Evolutionary conservation across 2,329 filamentous ascomycete genomes (phyloP).

Genomic region (Thelonectria blattea): DNA sequence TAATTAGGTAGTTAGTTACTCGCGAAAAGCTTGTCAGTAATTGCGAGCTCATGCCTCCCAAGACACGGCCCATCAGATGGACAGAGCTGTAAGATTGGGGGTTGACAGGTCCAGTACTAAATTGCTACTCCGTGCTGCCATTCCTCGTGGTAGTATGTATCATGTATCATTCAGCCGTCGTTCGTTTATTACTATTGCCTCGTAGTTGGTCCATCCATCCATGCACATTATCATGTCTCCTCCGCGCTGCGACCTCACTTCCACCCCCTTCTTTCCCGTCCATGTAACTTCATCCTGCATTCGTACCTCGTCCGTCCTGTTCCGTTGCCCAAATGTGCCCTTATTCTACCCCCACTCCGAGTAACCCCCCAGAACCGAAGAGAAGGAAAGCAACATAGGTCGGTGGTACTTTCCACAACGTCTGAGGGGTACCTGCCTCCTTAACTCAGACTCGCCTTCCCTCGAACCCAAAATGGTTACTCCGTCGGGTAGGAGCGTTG

Average conservation of each 20-base stretch:
- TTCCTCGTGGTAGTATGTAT: too few species aligned
- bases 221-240: not conserved
- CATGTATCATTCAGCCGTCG: not conserved
- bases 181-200: slow-evolving; percentile 6
- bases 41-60: not conserved
- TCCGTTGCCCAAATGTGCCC: not conserved
- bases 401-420: not conserved
- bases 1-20: too few species aligned
- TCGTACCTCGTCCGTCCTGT: slow-evolving; percentile 3
- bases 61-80: slow-evolving; percentile 3
- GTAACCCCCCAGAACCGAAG: not conserved
- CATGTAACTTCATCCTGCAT: not conserved
- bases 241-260: not conserved
- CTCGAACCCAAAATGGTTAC: not conserved
- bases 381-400: slow-evolving; percentile 1
- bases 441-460: not conserved
- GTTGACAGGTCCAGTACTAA: not conserved
- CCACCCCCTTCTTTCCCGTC: slow-evolving; percentile 1
- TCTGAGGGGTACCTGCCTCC: not conserved
- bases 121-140: too few species aligned
- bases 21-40: not conserved
- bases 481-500: not conserved
- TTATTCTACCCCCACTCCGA: slow-evolving; percentile 7
- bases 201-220: not conserved
- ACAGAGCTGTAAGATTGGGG: not conserved